phyloP scores from a whole-genome alignment of 208 protist genomes.

The Trypanosoma brucei region DNA sequence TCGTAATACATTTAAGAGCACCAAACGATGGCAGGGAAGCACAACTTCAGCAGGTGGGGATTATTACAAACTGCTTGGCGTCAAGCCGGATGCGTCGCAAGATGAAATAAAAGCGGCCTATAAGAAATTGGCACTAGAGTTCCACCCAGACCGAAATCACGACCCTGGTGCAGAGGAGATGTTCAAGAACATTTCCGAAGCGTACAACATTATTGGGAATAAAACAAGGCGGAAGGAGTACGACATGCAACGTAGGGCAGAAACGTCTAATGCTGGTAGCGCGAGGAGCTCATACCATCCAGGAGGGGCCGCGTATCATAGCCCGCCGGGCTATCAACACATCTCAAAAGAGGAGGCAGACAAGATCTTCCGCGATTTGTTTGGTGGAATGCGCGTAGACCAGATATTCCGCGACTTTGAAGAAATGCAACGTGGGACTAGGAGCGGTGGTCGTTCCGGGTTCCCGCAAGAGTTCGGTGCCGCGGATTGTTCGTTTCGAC shows the following conservation, averaged over 20 bases:
- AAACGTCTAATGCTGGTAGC: slow-evolving; percentile 18
- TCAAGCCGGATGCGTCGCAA: slow-evolving; percentile 57
- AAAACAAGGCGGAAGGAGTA: slow-evolving; percentile 75
- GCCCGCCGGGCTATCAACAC: slow-evolving; percentile 41
- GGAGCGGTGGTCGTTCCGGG: slow-evolving; percentile 18
- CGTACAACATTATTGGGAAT: slow-evolving; percentile 80
- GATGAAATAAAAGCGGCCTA: slow-evolving; percentile 91
- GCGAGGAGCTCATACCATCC: slow-evolving; percentile 17
- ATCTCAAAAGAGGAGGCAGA: slow-evolving; percentile 89
- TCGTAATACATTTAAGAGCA: slow-evolving; percentile 1
- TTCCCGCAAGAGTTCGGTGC: slow-evolving; percentile 37
- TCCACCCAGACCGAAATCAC: slow-evolving; percentile 88
- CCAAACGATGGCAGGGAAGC: slow-evolving; percentile 17
- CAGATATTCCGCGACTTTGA: slow-evolving; percentile 84
- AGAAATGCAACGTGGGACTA: slow-evolving; percentile 51
- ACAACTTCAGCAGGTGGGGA: slow-evolving; percentile 29
- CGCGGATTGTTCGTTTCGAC: slow-evolving; percentile 45
- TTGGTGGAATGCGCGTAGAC: slow-evolving; percentile 81
- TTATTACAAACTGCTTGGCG: slow-evolving; percentile 77
- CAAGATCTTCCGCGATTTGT: slow-evolving; percentile 77
- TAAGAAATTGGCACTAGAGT: slow-evolving; percentile 85
- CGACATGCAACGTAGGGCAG: slow-evolving; percentile 48
- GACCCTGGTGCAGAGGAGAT: slow-evolving; percentile 76
- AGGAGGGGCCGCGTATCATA: slow-evolving; percentile 10
- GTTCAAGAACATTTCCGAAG: slow-evolving; percentile 84